These are phyloP conservation scores for Lepidium didymum DNA, from an alignment of 345 rosid genomes.

Conservation along the genomic window DNA sequence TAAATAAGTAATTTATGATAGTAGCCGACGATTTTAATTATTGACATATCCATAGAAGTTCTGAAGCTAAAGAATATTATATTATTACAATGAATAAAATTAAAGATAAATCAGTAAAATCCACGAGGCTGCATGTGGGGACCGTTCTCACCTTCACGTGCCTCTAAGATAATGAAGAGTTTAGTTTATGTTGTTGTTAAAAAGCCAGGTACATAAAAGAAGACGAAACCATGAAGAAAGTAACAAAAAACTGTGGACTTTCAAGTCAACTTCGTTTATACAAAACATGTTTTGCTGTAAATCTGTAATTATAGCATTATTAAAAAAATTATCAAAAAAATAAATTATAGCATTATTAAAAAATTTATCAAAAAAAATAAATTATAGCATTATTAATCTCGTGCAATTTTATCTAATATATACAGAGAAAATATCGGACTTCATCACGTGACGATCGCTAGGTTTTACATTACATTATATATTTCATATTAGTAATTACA, in stretches of 20 bases:
- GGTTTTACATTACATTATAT: too few relatives aligned
- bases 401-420: neutral
- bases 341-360: too few relatives aligned
- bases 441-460: neutral
- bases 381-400: neutral
- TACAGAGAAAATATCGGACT: neutral
- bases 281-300: neutral
- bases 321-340: too few relatives aligned
- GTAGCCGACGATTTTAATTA: slow-evolving; percentile 12
- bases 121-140: slow-evolving; percentile 28
- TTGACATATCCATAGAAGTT: slow-evolving; percentile 17
- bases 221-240: slow-evolving; percentile 2
- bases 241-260: neutral
- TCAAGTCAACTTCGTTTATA: too few relatives aligned
- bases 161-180: neutral
- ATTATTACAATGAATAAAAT: neutral
- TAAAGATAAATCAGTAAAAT: neutral
- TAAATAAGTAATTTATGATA: slow-evolving; percentile 1
- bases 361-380: too few relatives aligned
- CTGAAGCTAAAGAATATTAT: slow-evolving; percentile 5
- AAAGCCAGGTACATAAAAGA: neutral
- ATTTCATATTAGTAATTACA: too few relatives aligned
- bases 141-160: slow-evolving; percentile 21
- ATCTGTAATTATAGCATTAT: neutral
- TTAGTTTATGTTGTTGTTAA: neutral